These are phyloP conservation scores for Crithidia mellificae DNA, from an alignment of 208 protist genomes.

Conservation along the genomic window DNA sequence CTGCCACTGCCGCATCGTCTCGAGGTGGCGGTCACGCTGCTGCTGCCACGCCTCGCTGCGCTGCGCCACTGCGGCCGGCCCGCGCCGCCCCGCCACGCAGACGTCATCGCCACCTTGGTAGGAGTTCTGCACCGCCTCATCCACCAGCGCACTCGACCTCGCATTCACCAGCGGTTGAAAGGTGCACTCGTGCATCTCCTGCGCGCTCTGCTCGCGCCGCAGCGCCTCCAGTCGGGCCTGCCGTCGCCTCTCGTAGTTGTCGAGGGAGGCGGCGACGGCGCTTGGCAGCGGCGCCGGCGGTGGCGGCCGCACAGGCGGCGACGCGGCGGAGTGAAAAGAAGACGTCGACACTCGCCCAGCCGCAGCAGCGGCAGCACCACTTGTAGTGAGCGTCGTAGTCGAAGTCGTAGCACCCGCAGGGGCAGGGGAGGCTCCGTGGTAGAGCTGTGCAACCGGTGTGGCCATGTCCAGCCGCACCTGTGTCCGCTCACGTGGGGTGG, in stretches of 20 bases:
- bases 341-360: too few relatives aligned
- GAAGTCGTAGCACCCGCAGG: too few relatives aligned
- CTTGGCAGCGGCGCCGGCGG: slow-evolving; percentile 32
- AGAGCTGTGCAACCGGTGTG: not conserved
- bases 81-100: not conserved
- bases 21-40: slow-evolving; percentile 45
- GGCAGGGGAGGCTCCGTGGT: not conserved
- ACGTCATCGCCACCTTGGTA: not conserved
- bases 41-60: slow-evolving; percentile 45
- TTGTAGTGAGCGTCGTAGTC: too few relatives aligned
- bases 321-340: too few relatives aligned
- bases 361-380: too few relatives aligned
- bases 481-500: not conserved
- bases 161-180: slow-evolving; percentile 37
- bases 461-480: slow-evolving; percentile 6
- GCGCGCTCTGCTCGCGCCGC: slow-evolving; percentile 36
- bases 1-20: slow-evolving; percentile 39
- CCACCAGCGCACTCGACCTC: not conserved
- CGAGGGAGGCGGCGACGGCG: slow-evolving; percentile 39
- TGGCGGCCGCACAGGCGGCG: not conserved
- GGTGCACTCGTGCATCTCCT: slow-evolving; percentile 55
- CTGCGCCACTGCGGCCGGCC: slow-evolving; percentile 31
- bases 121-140: not conserved
- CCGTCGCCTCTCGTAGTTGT: slow-evolving; percentile 50
- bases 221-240: slow-evolving; percentile 40